phyloP scores from a whole-genome alignment of 2,329 filamentous ascomycete genomes.

The Lecanoromycetidae sp. region DNA sequence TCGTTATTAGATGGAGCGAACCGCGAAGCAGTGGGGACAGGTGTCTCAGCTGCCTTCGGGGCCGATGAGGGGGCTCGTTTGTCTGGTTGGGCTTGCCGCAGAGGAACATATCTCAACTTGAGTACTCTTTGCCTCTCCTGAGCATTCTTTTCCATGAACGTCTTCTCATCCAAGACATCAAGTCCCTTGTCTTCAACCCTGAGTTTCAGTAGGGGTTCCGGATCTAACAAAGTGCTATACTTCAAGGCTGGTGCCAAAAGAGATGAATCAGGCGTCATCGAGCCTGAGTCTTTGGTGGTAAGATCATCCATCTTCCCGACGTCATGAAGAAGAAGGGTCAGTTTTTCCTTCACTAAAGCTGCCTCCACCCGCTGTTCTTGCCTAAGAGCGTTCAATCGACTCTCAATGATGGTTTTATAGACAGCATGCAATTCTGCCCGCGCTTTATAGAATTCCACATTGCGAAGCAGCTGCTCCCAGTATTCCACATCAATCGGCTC shows the following conservation, averaged over 20 bases:
- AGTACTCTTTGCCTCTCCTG: slow-evolving; percentile 48
- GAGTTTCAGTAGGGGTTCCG: slow-evolving; percentile 54
- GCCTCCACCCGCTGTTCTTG: slow-evolving; percentile 59
- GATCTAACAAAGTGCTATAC: too few species aligned
- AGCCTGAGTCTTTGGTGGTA: not conserved
- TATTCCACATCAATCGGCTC: slow-evolving; percentile 94
- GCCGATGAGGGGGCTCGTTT: not conserved
- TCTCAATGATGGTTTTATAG: slow-evolving; percentile 61
- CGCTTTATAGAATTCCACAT: slow-evolving; percentile 80
- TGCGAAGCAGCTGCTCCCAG: slow-evolving; percentile 85
- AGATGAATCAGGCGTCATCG: not conserved
- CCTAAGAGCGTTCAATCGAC: slow-evolving; percentile 53
- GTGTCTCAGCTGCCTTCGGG: slow-evolving; percentile 20
- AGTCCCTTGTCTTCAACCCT: slow-evolving; percentile 50
- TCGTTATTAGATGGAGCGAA: slow-evolving; percentile 60
- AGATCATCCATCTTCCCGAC: not conserved
- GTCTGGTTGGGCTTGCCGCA: slow-evolving; percentile 33
- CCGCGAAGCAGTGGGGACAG: slow-evolving; percentile 44
- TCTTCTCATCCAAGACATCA: slow-evolving; percentile 45
- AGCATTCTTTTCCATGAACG: slow-evolving; percentile 44
- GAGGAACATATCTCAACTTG: slow-evolving; percentile 57
- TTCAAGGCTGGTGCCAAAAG: too few species aligned
- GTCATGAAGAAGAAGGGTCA: slow-evolving; percentile 37
- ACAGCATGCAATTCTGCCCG: slow-evolving; percentile 71
- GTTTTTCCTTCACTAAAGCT: slow-evolving; percentile 39